Evolutionary conservation across 1,284 basidiomycete genomes (phyloP).

Genomic region (Cutaneotrichosporon sp.): DNA sequence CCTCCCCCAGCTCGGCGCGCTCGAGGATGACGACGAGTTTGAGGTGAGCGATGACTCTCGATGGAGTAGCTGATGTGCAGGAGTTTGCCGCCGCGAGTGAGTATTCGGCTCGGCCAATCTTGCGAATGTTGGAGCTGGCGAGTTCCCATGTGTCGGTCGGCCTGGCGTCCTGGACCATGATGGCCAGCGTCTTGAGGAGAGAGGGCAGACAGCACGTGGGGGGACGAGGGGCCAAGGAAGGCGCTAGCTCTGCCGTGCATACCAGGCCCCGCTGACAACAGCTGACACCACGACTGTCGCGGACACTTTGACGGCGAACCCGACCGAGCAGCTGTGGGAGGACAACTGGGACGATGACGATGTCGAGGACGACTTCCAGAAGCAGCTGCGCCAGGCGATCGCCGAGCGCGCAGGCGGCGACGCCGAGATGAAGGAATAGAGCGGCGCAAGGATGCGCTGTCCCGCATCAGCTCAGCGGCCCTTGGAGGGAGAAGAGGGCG

Average conservation of each 20-base stretch:
- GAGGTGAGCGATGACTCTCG: slow-evolving; percentile 43
- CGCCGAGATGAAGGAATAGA: slow-evolving; percentile 48
- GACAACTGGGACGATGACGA: slow-evolving; percentile 99
- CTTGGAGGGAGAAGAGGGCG: not conserved
- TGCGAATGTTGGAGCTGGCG: too few species aligned
- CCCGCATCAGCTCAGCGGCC: not conserved
- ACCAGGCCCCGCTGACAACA: slow-evolving; percentile 14
- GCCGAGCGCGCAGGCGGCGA: slow-evolving; percentile 44
- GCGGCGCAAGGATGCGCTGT: not conserved
- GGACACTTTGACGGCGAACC: slow-evolving; percentile 40
- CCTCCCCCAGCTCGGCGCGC: slow-evolving; percentile 51
- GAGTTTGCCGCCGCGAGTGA: slow-evolving; percentile 51
- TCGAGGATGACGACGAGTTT: slow-evolving; percentile 56
- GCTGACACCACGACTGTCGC: slow-evolving; percentile 39
- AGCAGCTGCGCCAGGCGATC: slow-evolving; percentile 67
- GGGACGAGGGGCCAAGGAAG: not conserved
- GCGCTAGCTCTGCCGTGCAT: not conserved
- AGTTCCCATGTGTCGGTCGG: too few species aligned
- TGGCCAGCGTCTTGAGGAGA: too few species aligned
- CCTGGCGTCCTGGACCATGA: too few species aligned
- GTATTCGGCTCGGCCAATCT: not conserved
- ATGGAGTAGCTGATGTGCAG: slow-evolving; percentile 27
- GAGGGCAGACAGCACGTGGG: not conserved
- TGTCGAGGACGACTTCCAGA: slow-evolving; percentile 94
- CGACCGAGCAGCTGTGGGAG: slow-evolving; percentile 75